Base-by-base conservation (phyloP, 2,329 filamentous ascomycete species). In the Lanzia echinophila region DNA sequence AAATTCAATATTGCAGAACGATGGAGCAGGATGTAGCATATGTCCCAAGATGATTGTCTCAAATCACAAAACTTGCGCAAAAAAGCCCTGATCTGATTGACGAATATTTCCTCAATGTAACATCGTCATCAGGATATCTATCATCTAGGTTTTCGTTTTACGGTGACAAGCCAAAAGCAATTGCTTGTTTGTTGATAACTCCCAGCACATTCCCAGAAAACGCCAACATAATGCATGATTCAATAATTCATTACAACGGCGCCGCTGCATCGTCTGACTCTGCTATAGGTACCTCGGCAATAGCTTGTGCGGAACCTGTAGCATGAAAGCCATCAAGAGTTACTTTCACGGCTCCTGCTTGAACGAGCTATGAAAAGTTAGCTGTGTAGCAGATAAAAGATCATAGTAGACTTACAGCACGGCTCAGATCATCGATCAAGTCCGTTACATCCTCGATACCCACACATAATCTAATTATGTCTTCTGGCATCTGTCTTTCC, bases 361-460 rank as follows among this genome's bases (percentile, higher is more conserved):
- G 88, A 31, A 97, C 90, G 59, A 99, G 82, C 85, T 90, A 57
- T 50, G 60, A 5, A 15, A 43, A 53, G 22, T 67, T 60, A 63
- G 57, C 47, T 57, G 47, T 36, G 55, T 59, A 58, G 56, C 8
- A 15, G 17, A 8, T 15, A 44, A 17, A 22, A 10, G n/a, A 54
- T 44, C 12, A 47, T 13, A 24, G 10, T 32, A 42, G 19, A 84
- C 89, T 79, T 83, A 95, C 90, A 63, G 94, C 94, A 63, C 90
- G 84, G 58, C 85, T 87, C 56, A 99, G 74, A 71, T 99, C 94
- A 67, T 97, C 92, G 67, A 97, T 88, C 65, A 99, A 70, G 74
- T 99, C 94, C 63, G 90, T 82, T 3, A 79, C 82, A 70, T 99
- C 94, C 70, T 99, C 94, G 65, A 99, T 99, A 44, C 94, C 94